Evolutionary conservation across 345 rosid species (phyloP).

Genomic region (Salix exigua): DNA sequence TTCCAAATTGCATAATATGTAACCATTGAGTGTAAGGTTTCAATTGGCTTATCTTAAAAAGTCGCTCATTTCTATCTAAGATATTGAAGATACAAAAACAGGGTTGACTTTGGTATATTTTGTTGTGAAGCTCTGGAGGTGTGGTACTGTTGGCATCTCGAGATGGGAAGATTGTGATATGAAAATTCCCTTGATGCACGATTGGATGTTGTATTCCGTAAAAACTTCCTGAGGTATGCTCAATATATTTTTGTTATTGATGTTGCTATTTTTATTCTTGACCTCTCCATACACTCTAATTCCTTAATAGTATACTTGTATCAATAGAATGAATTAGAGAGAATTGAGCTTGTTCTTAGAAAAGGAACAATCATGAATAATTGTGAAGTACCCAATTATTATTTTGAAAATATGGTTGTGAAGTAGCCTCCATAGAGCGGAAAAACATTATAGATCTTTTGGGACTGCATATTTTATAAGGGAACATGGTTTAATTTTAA

Average conservation of each 20-base stretch:
- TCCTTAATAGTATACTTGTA: neutral
- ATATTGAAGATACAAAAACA: slow-evolving; percentile 4
- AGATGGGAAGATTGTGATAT: slow-evolving; percentile 91
- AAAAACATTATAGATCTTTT: too few relatives aligned
- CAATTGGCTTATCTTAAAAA: neutral
- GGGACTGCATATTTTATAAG: neutral
- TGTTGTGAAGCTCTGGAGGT: slow-evolving; percentile 78
- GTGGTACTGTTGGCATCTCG: slow-evolving; percentile 92
- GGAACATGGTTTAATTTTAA: neutral
- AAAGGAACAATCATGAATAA: neutral
- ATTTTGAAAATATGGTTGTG: neutral
- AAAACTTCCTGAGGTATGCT: slow-evolving; percentile 79
- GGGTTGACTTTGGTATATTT: slow-evolving; percentile 1
- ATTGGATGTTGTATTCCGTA: slow-evolving; percentile 81
- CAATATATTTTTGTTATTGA: neutral
- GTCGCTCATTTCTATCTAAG: neutral
- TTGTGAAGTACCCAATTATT: neutral
- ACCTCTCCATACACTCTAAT: neutral
- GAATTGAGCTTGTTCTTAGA: neutral
- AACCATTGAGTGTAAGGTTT: neutral
- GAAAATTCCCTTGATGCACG: slow-evolving; percentile 97
- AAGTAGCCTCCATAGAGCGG: neutral
- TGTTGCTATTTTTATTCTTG: neutral
- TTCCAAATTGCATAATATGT: neutral
- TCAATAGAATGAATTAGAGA: neutral